Evolutionary conservation across 2,329 filamentous ascomycete genomes (phyloP).

Genomic region (Xylaria digitata): DNA sequence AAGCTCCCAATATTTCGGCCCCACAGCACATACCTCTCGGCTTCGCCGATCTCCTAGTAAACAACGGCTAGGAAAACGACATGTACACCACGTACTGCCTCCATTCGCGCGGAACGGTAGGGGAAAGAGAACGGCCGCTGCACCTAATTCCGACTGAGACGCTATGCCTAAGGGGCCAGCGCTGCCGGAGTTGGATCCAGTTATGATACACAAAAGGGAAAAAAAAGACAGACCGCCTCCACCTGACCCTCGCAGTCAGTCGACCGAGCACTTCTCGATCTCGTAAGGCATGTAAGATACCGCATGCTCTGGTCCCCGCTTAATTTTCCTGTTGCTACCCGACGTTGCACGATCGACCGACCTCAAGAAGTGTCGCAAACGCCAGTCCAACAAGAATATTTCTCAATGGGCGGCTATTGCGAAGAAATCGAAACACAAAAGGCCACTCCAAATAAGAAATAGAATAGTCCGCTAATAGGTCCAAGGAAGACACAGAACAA

Average conservation of each 20-base stretch:
- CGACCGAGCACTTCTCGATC: slow-evolving; percentile 13
- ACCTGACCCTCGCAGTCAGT: slow-evolving; percentile 10
- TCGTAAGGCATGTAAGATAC: slow-evolving; percentile 24
- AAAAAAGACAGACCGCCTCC: slow-evolving; percentile 17
- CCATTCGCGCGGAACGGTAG: slow-evolving; percentile 13
- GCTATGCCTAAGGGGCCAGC: slow-evolving; percentile 22
- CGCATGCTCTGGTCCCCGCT: slow-evolving; percentile 38
- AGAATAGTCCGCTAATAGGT: slow-evolving; percentile 8
- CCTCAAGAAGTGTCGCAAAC: slow-evolving; percentile 37
- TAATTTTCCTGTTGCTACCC: slow-evolving; percentile 42
- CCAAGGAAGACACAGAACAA: slow-evolving; percentile 22
- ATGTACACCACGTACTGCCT: slow-evolving; percentile 25
- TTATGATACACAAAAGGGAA: slow-evolving; percentile 21
- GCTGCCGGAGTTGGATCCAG: slow-evolving; percentile 6
- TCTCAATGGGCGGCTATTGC: slow-evolving; percentile 20
- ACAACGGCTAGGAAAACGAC: slow-evolving; percentile 6
- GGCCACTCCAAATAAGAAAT: slow-evolving; percentile 21
- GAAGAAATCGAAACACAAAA: slow-evolving; percentile 9
- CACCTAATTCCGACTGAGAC: slow-evolving; percentile 12
- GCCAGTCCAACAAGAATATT: slow-evolving; percentile 17
- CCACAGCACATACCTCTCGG: slow-evolving; percentile 7
- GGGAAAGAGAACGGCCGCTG: slow-evolving; percentile 12
- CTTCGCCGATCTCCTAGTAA: slow-evolving; percentile 14
- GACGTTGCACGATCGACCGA: slow-evolving; percentile 40
- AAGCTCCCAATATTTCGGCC: slow-evolving; percentile 6